Base-by-base conservation (phyloP, 768 basidiomycete genomes). In the Russula dissimulans region DNA sequence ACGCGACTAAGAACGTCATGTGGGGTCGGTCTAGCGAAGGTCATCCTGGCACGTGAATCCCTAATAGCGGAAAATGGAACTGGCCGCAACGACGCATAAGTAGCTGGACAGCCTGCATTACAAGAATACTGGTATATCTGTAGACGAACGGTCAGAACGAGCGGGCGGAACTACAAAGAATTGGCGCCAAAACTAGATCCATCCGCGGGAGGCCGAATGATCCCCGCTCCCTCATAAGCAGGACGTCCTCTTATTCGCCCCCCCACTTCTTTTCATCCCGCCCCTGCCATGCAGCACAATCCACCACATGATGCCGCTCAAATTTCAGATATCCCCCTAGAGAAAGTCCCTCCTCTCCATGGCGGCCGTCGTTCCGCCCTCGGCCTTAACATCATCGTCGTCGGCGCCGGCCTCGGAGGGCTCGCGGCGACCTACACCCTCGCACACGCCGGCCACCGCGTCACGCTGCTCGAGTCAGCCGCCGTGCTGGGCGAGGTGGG, bases 381-480 rank as follows among this genome's bases (percentile, higher is more conserved):
- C 41, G 61, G 60, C 9, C 74, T 77, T 31, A 65, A 75, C 60
- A 68, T 77, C 67, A 62, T 75, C 65, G 64, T 77, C 64, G 72
- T 77, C 47, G 76, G 76, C 52, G 75, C 75, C 52, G 76, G 76
- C 9, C 68, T 77, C 38, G 76, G 75, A 54, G 76, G 76, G 0
- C 74, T 77, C 48, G 71, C 74, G 14, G 76, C 76, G 36, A 70
- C 75, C 0, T 68, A 72, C 65, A 70, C 72, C 39, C 71, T 77
- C 59, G 70, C 71, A 9, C 70, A 75, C 53, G 74, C 74, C 12
- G 75, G 76, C 2, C 76, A 76, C 70, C 69, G 65, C 14, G 67
- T 77, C 36, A 74, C 73, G 5, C 67, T 77, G 22, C 61, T 77
- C 65, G 76, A 77, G 65, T 62, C 74, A 31, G 75, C 76, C 2